Percentiles rank a stretch among this genome's conserved stretches.
Conservation (phyloP, 352 stramenopile species). For the Thraustochytrium sp. region DNA sequence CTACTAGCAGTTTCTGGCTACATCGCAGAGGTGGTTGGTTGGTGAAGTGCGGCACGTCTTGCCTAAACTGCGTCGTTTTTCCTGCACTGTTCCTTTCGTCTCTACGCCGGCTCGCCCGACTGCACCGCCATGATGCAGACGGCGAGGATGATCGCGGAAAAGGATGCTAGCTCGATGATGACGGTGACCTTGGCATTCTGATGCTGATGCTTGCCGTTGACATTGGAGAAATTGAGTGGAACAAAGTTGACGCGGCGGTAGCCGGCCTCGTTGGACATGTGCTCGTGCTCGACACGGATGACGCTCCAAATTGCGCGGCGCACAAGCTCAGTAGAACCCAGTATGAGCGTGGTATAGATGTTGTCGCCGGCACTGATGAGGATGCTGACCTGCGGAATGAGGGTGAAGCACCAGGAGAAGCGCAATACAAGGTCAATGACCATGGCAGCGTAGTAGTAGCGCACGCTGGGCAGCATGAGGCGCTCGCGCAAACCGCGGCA, state of each 20-base stretch:
- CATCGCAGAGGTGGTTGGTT: too few species aligned
- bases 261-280: conserved; percentile 48
- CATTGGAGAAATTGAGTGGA: neutral
- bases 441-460: conserved; percentile 82
- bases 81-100: neutral
- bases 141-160: neutral
- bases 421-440: conserved; percentile 81
- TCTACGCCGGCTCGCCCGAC: too few species aligned
- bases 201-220: neutral
- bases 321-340: conserved; percentile 46
- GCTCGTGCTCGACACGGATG: conserved; percentile 52
- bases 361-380: conserved; percentile 63
- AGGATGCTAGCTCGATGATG: neutral
- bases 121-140: conserved; percentile 8
- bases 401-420: conserved; percentile 84
- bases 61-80: too few species aligned
- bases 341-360: conserved; percentile 60
- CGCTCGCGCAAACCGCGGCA: conserved; percentile 47
- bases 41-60: too few species aligned
- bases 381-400: conserved; percentile 62
- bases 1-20: too few species aligned
- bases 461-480: neutral
- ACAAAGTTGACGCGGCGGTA: conserved; percentile 28
- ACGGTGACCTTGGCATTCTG: neutral
- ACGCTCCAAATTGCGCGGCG: conserved; percentile 50